These are phyloP conservation scores for Blastobotrys aristatus DNA, from an alignment of 1,139 yeast species.

Conservation along the genomic window DNA sequence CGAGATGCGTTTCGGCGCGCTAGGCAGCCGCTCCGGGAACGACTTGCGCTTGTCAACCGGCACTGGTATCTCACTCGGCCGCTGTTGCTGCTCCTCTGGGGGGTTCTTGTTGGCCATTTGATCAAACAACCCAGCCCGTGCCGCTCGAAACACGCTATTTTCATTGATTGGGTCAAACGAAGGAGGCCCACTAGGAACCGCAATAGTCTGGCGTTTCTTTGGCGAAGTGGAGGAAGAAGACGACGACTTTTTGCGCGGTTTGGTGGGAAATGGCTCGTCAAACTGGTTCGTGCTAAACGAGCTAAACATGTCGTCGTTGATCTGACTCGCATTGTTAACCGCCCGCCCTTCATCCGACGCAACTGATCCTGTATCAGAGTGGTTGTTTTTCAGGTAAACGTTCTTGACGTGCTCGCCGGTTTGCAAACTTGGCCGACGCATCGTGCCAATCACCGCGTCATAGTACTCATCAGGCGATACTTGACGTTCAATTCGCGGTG, in stretches of 20 bases:
- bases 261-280: not conserved
- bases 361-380: constrained; percentile 9
- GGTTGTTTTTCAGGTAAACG: constrained; percentile 18
- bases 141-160: constrained; percentile 15
- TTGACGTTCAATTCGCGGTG: constrained; percentile 2
- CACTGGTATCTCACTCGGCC: not conserved
- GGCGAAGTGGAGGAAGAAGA: not conserved
- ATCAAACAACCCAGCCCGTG: constrained; percentile 15
- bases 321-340: not conserved
- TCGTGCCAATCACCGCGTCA: constrained; percentile 21
- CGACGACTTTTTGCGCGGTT: not conserved
- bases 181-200: constrained; percentile 1
- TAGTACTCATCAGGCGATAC: constrained; percentile 18
- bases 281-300: constrained; percentile 2
- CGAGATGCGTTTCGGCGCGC: not conserved
- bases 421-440: constrained; percentile 25
- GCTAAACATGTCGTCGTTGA: constrained; percentile 7
- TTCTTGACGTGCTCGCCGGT: constrained; percentile 29
- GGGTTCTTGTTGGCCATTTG: not conserved
- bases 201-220: not conserved
- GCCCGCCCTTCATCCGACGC: constrained; percentile 13
- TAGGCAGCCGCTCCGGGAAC: not conserved
- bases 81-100: not conserved
- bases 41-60: not conserved
- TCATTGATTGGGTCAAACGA: constrained; percentile 17